Percentiles rank a stretch among this genome's conserved stretches.
Evolutionary conservation across 108 stramenopile species (phyloP).

Genomic region (Cyclotella kingstonii): DNA sequence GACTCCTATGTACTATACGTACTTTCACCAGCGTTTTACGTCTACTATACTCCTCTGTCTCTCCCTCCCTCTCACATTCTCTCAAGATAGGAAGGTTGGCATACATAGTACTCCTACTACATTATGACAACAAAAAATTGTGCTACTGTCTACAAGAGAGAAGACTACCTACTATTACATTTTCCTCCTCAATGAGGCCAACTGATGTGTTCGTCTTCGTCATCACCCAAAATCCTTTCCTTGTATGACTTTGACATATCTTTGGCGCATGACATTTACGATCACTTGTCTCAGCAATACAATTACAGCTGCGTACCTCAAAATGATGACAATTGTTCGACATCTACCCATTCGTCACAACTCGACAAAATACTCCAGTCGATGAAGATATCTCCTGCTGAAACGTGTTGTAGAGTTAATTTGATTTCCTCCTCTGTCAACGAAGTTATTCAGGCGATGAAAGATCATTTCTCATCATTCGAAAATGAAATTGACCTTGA

Average conservation of each 20-base stretch:
- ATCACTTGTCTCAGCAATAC: conserved; percentile 19
- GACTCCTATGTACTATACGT: too few relatives aligned
- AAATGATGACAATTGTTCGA: not conserved
- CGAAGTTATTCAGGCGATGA: conserved; percentile 42
- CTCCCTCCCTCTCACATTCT: too few relatives aligned
- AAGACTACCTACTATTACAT: too few relatives aligned
- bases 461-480: conserved; percentile 6
- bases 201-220: not conserved
- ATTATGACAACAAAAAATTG: too few relatives aligned
- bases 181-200: not conserved
- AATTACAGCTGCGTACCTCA: not conserved
- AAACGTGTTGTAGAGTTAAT: conserved; percentile 61
- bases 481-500: not conserved
- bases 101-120: too few relatives aligned
- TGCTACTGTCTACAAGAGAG: too few relatives aligned
- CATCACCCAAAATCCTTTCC: conserved; percentile 16
- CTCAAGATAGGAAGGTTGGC: too few relatives aligned
- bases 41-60: too few relatives aligned
- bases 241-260: conserved; percentile 16
- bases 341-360: conserved; percentile 9
- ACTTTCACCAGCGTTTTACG: too few relatives aligned
- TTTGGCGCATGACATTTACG: conserved; percentile 31
- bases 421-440: conserved; percentile 25
- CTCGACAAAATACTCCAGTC: conserved; percentile 41
- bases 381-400: conserved; percentile 54